phyloP scores from a whole-genome alignment of 2,329 filamentous ascomycete species.

The Bipolaris victoriae region DNA sequence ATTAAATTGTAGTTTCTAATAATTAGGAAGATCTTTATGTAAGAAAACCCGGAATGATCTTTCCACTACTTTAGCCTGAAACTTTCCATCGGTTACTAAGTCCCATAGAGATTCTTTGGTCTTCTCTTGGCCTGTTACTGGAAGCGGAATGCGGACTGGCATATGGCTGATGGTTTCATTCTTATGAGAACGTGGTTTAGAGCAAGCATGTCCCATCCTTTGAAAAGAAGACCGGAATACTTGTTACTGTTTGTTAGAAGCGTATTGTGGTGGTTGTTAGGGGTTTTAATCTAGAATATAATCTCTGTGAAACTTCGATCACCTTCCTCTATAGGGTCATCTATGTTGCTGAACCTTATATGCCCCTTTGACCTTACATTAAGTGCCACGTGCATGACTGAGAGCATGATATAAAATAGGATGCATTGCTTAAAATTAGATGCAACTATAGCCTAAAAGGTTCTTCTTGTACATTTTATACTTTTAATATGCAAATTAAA shows the following conservation, averaged over 20 bases:
- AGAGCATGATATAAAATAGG: background rate
- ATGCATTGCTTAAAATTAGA: background rate
- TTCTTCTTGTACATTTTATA: background rate
- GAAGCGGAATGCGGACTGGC: background rate
- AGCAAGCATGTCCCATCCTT: background rate
- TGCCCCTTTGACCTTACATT: background rate
- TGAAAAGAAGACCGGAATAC: background rate
- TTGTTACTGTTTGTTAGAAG: background rate
- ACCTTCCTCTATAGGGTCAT: background rate
- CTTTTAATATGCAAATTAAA: background rate
- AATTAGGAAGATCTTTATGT: background rate
- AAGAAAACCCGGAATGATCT: conserved; percentile 2
- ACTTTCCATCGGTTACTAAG: conserved; percentile 1
- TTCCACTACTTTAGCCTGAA: conserved; percentile 7
- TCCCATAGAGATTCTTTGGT: background rate
- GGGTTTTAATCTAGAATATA: background rate
- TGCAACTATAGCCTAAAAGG: background rate
- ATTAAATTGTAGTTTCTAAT: conserved; percentile 6
- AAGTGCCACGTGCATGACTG: background rate
- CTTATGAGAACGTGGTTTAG: background rate
- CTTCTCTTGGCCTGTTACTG: background rate
- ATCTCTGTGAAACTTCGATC: background rate
- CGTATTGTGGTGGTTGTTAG: background rate
- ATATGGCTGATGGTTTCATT: background rate
- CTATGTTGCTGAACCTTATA: background rate